These are phyloP conservation scores for Russula brevipes DNA, from an alignment of 768 basidiomycete genomes.

Conservation along the genomic window DNA sequence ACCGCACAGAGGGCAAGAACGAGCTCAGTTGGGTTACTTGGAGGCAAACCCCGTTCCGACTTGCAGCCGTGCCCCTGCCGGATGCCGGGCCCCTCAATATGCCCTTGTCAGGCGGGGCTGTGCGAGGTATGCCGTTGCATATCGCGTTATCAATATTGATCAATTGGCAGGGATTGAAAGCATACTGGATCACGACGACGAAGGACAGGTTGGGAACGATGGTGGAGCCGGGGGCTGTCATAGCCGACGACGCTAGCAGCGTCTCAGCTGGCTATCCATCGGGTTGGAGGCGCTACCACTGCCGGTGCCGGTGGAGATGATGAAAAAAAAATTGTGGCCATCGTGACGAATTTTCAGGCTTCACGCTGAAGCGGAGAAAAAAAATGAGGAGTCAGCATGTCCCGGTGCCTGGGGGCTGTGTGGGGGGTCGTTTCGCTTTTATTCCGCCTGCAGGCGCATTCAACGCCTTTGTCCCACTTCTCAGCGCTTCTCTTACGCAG, in stretches of 20 bases:
- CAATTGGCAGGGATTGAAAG: too few species aligned
- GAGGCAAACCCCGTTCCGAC: neutral
- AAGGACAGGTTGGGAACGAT: neutral
- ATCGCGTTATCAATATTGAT: too few species aligned
- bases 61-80: neutral
- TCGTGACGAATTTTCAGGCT: too few species aligned
- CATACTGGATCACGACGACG: neutral
- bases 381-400: neutral
- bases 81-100: neutral
- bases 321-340: neutral
- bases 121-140: neutral
- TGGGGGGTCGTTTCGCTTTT: neutral
- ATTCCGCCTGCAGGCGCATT: neutral
- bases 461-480: neutral
- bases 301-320: neutral
- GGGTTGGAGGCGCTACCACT: neutral
- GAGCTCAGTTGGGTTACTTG: slow-evolving; percentile 3
- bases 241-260: neutral
- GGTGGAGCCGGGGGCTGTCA: neutral
- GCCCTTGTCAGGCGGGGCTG: neutral
- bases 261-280: neutral
- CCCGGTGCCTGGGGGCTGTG: slow-evolving; percentile 11
- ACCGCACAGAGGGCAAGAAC: neutral
- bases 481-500: neutral
- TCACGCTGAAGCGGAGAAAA: neutral